Percentiles rank a stretch among this genome's conserved stretches.
Evolutionary conservation across 2,329 filamentous ascomycete species (phyloP).

Genomic region (Calonectria montana): DNA sequence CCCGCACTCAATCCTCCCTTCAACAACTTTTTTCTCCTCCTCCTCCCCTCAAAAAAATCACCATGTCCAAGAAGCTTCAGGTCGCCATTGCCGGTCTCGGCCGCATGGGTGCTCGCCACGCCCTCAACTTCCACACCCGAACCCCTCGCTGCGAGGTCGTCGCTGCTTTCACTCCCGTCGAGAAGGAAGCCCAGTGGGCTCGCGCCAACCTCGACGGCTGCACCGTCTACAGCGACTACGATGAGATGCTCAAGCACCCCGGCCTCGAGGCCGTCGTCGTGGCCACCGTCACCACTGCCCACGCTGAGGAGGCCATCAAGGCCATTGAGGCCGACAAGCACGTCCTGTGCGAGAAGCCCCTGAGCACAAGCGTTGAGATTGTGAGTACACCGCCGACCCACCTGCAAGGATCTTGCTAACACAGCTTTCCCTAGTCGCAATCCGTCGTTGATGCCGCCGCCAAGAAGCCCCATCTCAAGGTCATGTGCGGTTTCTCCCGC

Average conservation of each 20-base stretch:
- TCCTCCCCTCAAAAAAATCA: background rate
- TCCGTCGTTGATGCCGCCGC: slow-evolving; percentile 68
- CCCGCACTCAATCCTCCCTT: background rate
- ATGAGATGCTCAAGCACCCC: slow-evolving; percentile 43
- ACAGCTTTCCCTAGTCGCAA: slow-evolving; percentile 59
- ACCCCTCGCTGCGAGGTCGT: slow-evolving; percentile 40
- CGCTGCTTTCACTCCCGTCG: slow-evolving; percentile 40
- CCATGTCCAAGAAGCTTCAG: slow-evolving; percentile 40
- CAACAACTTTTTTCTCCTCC: background rate
- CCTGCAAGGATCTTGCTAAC: slow-evolving; percentile 9
- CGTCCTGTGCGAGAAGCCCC: slow-evolving; percentile 42
- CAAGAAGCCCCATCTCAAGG: slow-evolving; percentile 70
- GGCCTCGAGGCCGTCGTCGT: slow-evolving; percentile 41
- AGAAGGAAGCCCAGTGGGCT: slow-evolving; percentile 41
- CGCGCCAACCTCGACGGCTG: slow-evolving; percentile 37
- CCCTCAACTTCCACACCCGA: slow-evolving; percentile 41
- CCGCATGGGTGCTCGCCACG: slow-evolving; percentile 42
- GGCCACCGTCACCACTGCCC: slow-evolving; percentile 41
- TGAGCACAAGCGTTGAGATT: slow-evolving; percentile 57
- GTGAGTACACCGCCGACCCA: slow-evolving; percentile 50
- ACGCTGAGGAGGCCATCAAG: slow-evolving; percentile 42
- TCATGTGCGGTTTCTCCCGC: slow-evolving; percentile 60
- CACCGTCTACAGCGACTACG: slow-evolving; percentile 37
- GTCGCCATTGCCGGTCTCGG: slow-evolving; percentile 41
- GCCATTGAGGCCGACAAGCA: slow-evolving; percentile 42